Conservation (phyloP, 2,329 filamentous ascomycete species). For the Zasmidium angulare region DNA sequence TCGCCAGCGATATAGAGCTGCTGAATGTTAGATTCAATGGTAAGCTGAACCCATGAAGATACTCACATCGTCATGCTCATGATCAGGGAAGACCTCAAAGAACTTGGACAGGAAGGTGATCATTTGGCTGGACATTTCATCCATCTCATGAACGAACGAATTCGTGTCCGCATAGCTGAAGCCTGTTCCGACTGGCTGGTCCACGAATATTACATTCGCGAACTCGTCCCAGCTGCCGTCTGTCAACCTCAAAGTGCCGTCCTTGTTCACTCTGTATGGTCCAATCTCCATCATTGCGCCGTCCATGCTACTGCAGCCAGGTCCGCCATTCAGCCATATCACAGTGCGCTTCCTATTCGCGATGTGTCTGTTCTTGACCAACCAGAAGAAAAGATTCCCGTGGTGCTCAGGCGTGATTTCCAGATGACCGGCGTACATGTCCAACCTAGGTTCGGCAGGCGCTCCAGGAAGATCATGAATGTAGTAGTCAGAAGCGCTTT, state of each 20-base stretch:
- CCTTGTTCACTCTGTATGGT: slow-evolving; percentile 80
- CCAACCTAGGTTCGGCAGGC: slow-evolving; percentile 70
- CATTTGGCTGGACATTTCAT: slow-evolving; percentile 88
- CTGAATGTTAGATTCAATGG: not conserved
- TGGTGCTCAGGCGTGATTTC: slow-evolving; percentile 82
- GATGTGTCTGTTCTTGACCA: slow-evolving; percentile 93
- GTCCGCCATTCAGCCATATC: slow-evolving; percentile 95
- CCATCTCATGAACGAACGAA: slow-evolving; percentile 79
- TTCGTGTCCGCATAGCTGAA: slow-evolving; percentile 95
- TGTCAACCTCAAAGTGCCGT: slow-evolving; percentile 71
- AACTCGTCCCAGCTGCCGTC: slow-evolving; percentile 99
- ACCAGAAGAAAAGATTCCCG: slow-evolving; percentile 98
- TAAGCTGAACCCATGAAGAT: not conserved
- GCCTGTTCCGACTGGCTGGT: slow-evolving; percentile 94
- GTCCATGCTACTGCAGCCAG: slow-evolving; percentile 96
- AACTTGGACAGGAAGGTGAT: slow-evolving; percentile 86
- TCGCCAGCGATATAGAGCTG: slow-evolving; percentile 94
- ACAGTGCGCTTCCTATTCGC: slow-evolving; percentile 87
- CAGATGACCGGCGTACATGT: slow-evolving; percentile 98
- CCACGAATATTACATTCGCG: slow-evolving; percentile 92
- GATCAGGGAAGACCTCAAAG: slow-evolving; percentile 87
- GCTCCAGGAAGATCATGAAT: slow-evolving; percentile 81
- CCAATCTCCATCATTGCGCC: slow-evolving; percentile 95
- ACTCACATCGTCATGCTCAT: slow-evolving; percentile 85
- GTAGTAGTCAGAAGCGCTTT: slow-evolving; percentile 82